These are phyloP conservation scores for Tetradesmus lagerheimii DNA, from an alignment of 139 green algal genomes.

Conservation along the genomic window DNA sequence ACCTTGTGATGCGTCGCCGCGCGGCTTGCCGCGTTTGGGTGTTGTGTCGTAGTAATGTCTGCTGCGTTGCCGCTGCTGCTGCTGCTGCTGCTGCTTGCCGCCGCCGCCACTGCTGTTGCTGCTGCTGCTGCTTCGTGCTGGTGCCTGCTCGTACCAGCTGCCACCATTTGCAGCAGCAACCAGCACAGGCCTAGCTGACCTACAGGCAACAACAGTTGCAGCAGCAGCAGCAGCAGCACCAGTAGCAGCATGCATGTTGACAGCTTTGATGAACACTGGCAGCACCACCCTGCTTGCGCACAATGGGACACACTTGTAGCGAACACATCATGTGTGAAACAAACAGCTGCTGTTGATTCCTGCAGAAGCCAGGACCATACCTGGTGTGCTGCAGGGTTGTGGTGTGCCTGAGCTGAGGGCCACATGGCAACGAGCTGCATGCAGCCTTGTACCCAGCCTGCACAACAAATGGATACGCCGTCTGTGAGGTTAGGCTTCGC, in stretches of 20 bases:
- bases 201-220: not conserved
- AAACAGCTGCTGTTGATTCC: not conserved
- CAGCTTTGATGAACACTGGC: not conserved
- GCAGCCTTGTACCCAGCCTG: not conserved
- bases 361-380: not conserved
- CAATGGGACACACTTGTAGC: too few relatives aligned
- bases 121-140: not conserved
- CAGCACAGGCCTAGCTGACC: not conserved
- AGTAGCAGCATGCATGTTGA: not conserved
- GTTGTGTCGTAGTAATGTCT: constrained; percentile 24
- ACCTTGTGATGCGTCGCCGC: not conserved
- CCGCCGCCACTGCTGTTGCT: not conserved
- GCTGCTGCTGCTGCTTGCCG: not conserved
- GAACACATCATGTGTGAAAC: too few relatives aligned
- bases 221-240: not conserved
- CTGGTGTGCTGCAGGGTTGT: constrained; percentile 2
- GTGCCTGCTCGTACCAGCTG: not conserved
- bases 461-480: not conserved
- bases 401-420: not conserved
- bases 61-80: not conserved
- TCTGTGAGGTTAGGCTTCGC: not conserved
- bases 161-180: not conserved
- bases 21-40: not conserved
- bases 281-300: not conserved
- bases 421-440: not conserved